These are phyloP conservation scores for Dioscorea dumetorum DNA, from an alignment of 106 monocot species.

Conservation along the genomic window DNA sequence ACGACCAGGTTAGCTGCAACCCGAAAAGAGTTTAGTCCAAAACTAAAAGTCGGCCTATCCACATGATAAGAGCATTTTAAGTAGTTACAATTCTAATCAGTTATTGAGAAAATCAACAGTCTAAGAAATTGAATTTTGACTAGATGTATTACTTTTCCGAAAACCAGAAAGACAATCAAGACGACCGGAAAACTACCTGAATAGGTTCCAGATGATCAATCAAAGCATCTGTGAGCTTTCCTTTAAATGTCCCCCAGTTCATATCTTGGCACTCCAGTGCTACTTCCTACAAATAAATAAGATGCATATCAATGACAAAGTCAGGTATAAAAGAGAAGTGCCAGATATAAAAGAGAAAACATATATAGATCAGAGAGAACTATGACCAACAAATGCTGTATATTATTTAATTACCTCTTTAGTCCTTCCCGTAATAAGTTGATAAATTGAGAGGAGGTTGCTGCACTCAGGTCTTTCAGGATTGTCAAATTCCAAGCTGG, in stretches of 20 bases:
- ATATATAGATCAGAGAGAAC: not conserved
- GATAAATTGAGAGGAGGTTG: slow-evolving; percentile 91
- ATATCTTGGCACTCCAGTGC: slow-evolving; percentile 64
- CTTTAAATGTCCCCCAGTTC: slow-evolving; percentile 94
- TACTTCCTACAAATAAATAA: slow-evolving; percentile 58
- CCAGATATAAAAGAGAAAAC: slow-evolving; percentile 1
- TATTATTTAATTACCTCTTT: slow-evolving; percentile 49
- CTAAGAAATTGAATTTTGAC: not conserved
- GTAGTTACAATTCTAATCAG: not conserved
- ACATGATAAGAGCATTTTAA: not conserved
- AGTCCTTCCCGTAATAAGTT: slow-evolving; percentile 70
- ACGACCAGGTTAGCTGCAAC: no score
- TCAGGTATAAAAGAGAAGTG: not conserved
- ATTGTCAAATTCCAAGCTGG: slow-evolving; percentile 91
- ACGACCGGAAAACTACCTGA: slow-evolving; percentile 40
- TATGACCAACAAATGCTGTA: not conserved
- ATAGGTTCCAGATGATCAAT: slow-evolving; percentile 76
- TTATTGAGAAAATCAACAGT: not conserved
- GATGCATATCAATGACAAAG: not conserved
- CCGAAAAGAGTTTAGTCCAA: no score
- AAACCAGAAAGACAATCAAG: not conserved
- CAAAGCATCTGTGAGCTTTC: slow-evolving; percentile 64
- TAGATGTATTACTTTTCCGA: not conserved
- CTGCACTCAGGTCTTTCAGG: slow-evolving; percentile 95
- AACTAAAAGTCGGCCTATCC: no score